Conservation (phyloP, 192 early-diverging fungal species). For the Rhizoclosmatium sp. region DNA sequence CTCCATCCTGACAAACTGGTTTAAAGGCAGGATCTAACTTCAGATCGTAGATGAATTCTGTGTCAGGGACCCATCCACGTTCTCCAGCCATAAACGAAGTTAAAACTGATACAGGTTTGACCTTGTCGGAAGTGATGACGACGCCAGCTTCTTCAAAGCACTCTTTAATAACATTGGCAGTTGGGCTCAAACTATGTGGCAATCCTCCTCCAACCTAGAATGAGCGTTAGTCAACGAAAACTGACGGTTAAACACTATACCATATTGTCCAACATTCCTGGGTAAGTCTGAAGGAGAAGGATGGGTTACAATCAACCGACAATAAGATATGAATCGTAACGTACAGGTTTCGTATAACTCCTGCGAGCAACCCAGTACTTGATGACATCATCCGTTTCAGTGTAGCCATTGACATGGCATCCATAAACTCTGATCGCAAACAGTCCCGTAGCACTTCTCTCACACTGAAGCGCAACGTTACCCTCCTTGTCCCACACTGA, state of each 20-base stretch:
- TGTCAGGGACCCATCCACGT: conserved; percentile 77
- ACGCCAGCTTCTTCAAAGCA: conserved; percentile 86
- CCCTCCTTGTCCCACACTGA: conserved; percentile 69
- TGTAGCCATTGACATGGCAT: conserved; percentile 79
- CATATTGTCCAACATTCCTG: conserved; percentile 71
- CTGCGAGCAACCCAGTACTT: conserved; percentile 92
- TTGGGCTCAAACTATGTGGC: conserved; percentile 60
- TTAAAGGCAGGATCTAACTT: conserved; percentile 65
- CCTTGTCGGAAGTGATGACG: conserved; percentile 46
- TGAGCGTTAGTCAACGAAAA: neutral
- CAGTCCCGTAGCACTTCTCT: conserved; percentile 78
- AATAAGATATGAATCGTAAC: neutral
- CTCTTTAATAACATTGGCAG: conserved; percentile 82
- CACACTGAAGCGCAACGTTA: conserved; percentile 57
- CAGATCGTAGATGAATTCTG: conserved; percentile 88
- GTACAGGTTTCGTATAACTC: conserved; percentile 31
- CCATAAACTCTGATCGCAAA: conserved; percentile 90
- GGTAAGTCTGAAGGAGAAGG: conserved; percentile 71
- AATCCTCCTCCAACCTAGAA: conserved; percentile 67
- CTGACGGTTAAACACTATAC: conserved; percentile 8
- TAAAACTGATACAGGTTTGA: conserved; percentile 66
- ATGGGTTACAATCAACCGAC: neutral
- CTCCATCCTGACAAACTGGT: conserved; percentile 76
- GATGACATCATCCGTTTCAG: conserved; percentile 37
- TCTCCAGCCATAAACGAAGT: conserved; percentile 69